Base-by-base conservation (phyloP, 2,329 filamentous ascomycete species). In the Venturia asperata region DNA sequence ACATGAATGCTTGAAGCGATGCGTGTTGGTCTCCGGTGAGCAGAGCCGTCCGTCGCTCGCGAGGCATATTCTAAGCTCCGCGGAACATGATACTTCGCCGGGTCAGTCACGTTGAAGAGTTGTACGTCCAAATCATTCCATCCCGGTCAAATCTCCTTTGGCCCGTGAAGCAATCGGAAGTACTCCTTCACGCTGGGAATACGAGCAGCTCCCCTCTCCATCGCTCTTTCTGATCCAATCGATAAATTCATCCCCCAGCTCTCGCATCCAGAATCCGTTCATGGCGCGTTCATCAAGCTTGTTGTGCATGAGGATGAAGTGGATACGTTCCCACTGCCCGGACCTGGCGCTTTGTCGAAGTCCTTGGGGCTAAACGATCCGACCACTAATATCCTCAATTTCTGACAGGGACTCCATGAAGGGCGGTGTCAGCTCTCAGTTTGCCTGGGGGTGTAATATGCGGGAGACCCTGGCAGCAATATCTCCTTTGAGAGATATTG, bases 181-280 rank as follows among this genome's bases (percentile, higher is more conserved):
- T 5, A 56, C 21, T 27, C 27, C 24, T 34, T 3, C 19, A 24
- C 49, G 11, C 27, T 34, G 1, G 15, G 17, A 34, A 19, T 30
- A 56, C 49, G 30, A 30, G 24, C 6, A 34, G 15, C 13, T n/a
- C 2, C 19, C 27, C 49, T 34, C 49, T 19, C 6, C 30, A 56
- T 30, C 4, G 24, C 49, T 37, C 11, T 37, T 7, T 10, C 5
- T 37, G 11, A 37, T 58, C 52, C 52, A 58, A 58, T 37, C 27
- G 30, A 52, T 58, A n/a, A n/a, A 37, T 3, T 1, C 15, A 5
- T 39, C 19, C 15, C 74, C 68, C 64, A 70, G 69, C n/a, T 70
- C 70, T 21, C 73, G 74, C 17, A 71, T 64, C n/a, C 52, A n/a
- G 13, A 37, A 19, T 19, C 9, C 52, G 52, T 58, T 58, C 52